Evolutionary conservation across 1,139 yeast genomes (phyloP), one percentile per base, ranked within the genome.

Genomic region (Sugiyamaella castrensis): DNA sequence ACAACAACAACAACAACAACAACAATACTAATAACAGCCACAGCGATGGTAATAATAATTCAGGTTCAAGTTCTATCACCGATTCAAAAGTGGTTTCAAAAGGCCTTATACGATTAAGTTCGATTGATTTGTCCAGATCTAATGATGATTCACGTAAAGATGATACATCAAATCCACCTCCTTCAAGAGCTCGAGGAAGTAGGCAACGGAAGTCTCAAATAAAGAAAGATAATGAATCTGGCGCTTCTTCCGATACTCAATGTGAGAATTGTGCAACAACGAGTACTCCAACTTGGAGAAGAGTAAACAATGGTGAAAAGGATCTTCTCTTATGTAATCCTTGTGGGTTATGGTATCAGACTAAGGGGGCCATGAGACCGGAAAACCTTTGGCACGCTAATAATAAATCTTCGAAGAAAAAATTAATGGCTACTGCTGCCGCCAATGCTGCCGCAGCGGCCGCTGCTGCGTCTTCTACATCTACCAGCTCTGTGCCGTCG

Each of bases 241-340:
- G 29, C 3, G 32, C 24, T 29, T 45, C 39, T n/a, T 34, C 29
- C 8, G 29, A 29, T 9, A 15, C 24, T 8, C 40, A 46, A 15
- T 71, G 74, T 52, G 60, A 57, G 19, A 71, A 71, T 57, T 71
- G 74, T 50, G 71, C 71, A 10, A 60, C 60, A 11, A 59, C 58
- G 9, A 52, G 57, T 33, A 69, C 73, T 1, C 53, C 68, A 3
- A 61, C 69, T 1, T 71, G 75, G 74, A 57, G 74, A 37, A 51
- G 57, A 15, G 51, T 61, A 26, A 51, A 53, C 19, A 51, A 54
- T 13, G 57, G 48, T 26, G 60, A 57, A 29, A 54, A 56, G 28
- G 57, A 53, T 48, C 48, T 47, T 33, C 50, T 56, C 26, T 55
- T 68, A 28, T 69, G 72, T 56, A 69, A 69, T 48, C 68, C 73